Evolutionary conservation across 129 eudicot species (phyloP), one percentile per base, ranked within the genome.

Genomic region (Flaveria linearis): DNA sequence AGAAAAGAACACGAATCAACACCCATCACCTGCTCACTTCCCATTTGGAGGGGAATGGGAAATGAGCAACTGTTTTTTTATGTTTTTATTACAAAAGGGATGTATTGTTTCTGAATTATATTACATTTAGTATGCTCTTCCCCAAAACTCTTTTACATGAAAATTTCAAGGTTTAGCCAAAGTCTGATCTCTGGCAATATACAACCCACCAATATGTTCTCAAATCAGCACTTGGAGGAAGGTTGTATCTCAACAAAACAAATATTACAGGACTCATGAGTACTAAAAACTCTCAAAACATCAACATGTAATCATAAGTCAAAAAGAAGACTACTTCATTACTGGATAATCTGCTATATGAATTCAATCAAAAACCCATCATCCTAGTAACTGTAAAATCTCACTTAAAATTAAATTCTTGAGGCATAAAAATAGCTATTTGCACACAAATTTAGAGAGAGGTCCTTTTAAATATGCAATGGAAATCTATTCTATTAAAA

Each of bases 11-110:
- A 84, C 84, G 82, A 89, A 83, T 79, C 90, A 75, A 87, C 90
- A 85, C 87, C 86, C 87, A 85, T 87, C 83, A 87, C 92, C 92
- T 80, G 92, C 89, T 85, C 82, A 85, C 92, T 87, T 81, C 92
- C 91, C 92, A 80, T 66, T 71, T 72, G 73, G 78, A 87, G 88
- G 92, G 87, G 86, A n/a, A n/a, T n/a, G n/a, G n/a, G n/a, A n/a
- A n/a, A n/a, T n/a, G n/a, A 85, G 88, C 83, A 81, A 85, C 79
- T 68, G 81, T 82, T 85, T 84, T 69, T 75, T 87, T 76, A 73
- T 33, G 81, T 78, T 81, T 84, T 79, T 77, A 72, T 64, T 70
- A 58, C 20, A 68, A 66, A 72, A 26, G 66, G 49, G 71, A 71
- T 26, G 51, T 63, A 60, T n/a, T n/a, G n/a, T 81, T 85, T 75